Conservation (phyloP, 306 rosid genomes). For the Senna tora region DNA sequence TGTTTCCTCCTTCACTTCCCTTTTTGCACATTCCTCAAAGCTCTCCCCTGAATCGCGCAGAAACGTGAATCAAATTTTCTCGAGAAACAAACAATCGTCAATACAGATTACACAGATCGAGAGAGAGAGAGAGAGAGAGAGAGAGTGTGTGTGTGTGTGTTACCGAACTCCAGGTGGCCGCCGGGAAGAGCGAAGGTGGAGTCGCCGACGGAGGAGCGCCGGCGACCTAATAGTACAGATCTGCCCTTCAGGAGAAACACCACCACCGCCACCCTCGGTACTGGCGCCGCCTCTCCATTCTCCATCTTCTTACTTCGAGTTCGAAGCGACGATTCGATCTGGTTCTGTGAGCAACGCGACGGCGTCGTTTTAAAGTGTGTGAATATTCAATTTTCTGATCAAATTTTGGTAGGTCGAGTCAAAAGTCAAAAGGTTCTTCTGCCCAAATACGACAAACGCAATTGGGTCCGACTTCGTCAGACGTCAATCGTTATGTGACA, state of each 20-base stretch:
- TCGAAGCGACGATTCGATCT: too few relatives aligned
- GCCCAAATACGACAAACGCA: too few relatives aligned
- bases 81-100: not conserved
- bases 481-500: too few relatives aligned
- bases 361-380: too few relatives aligned
- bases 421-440: too few relatives aligned
- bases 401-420: too few relatives aligned
- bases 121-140: too few relatives aligned
- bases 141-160: too few relatives aligned
- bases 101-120: not conserved
- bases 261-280: slow-evolving; percentile 65
- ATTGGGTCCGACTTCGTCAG: too few relatives aligned
- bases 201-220: slow-evolving; percentile 52
- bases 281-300: slow-evolving; percentile 25
- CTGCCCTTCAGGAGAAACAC: slow-evolving; percentile 54
- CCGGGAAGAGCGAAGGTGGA: slow-evolving; percentile 62
- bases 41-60: slow-evolving; percentile 59
- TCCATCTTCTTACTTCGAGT: slow-evolving; percentile 37
- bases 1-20: slow-evolving; percentile 83
- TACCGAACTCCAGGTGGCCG: slow-evolving; percentile 66
- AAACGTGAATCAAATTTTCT: not conserved
- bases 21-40: slow-evolving; percentile 70
- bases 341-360: too few relatives aligned
- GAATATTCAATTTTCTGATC: too few relatives aligned
- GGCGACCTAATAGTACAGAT: slow-evolving; percentile 53